Evolutionary conservation across 345 rosid species (phyloP).

Genomic region (Arabis hirsuta): DNA sequence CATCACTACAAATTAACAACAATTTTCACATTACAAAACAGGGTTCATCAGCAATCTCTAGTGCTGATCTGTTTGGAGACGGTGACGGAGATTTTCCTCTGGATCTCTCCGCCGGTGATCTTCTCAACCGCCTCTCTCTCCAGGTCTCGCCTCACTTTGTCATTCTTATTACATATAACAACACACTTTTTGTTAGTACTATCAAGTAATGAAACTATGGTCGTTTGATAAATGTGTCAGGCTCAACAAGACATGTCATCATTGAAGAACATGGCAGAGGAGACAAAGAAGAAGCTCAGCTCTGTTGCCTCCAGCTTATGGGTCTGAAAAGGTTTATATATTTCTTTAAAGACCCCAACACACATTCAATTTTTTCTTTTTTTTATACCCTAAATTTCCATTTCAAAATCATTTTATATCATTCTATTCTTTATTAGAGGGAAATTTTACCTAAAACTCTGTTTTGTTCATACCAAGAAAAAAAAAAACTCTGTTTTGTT

Average conservation of each 20-base stretch:
- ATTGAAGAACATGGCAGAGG: conserved; percentile 92
- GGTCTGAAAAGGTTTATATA: conserved; percentile 27
- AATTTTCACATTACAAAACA: conserved; percentile 31
- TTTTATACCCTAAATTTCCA: conserved; percentile 1
- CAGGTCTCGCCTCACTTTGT: conserved; percentile 57
- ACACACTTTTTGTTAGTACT: background rate
- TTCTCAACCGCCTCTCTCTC: conserved; percentile 83
- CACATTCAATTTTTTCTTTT: background rate
- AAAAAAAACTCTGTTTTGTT: conserved; percentile 15
- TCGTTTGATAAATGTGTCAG: conserved; percentile 43
- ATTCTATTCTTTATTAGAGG: conserved; percentile 21
- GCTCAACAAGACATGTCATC: conserved; percentile 96
- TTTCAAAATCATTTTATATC: conserved; percentile 17
- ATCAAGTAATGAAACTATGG: background rate
- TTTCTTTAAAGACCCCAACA: conserved; percentile 16
- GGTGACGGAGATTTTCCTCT: conserved; percentile 50
- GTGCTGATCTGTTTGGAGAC: conserved; percentile 91
- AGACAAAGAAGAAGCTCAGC: conserved; percentile 93
- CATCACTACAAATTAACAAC: conserved; percentile 9
- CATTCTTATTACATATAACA: background rate
- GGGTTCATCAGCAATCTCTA: conserved; percentile 93
- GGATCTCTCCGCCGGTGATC: conserved; percentile 86
- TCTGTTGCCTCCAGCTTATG: conserved; percentile 73
- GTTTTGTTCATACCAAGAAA: no score
- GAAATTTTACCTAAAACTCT: background rate